Percentiles rank a stretch among this genome's conserved stretches.
Conservation (phyloP, 2,329 filamentous ascomycete genomes). For the Xylaria sp. region DNA sequence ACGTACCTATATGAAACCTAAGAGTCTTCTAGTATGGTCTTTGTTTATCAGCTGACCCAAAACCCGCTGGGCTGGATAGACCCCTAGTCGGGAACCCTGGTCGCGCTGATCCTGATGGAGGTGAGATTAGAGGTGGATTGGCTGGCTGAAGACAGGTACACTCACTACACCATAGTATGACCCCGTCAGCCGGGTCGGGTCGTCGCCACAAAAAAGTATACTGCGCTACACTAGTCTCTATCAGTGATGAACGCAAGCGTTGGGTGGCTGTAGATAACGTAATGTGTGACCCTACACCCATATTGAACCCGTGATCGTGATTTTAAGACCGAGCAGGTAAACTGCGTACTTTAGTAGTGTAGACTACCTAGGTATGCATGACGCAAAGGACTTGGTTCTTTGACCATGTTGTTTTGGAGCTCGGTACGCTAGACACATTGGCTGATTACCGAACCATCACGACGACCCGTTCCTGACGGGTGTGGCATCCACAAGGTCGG, state of each 20-base stretch:
- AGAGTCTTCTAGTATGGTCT: constrained; percentile 17
- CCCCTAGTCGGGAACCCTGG: constrained; percentile 8
- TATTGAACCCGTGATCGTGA: constrained; percentile 14
- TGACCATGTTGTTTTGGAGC: constrained; percentile 11
- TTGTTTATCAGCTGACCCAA: constrained; percentile 34
- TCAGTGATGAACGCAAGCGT: constrained; percentile 12
- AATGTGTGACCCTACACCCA: constrained; percentile 5
- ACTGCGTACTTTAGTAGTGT: neutral
- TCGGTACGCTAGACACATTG: constrained; percentile 6
- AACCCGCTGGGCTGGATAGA: constrained; percentile 35
- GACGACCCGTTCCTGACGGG: constrained; percentile 22
- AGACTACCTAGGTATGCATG: constrained; percentile 15
- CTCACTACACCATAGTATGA: constrained; percentile 18
- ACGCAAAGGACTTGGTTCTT: constrained; percentile 14
- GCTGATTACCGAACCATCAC: constrained; percentile 13
- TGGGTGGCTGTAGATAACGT: constrained; percentile 3
- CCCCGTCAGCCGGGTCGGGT: constrained; percentile 33
- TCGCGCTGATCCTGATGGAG: constrained; percentile 7
- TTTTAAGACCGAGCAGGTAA: neutral
- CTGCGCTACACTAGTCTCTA: constrained; percentile 18
- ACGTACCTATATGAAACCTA: constrained; percentile 18
- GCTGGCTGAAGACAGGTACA: constrained; percentile 20
- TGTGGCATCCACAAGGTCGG: constrained; percentile 31
- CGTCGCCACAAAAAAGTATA: constrained; percentile 15
- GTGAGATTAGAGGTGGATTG: constrained; percentile 27